Percentiles rank a stretch among this genome's conserved stretches.
These are phyloP conservation scores for Phytopythium oedochilum DNA, from an alignment of 352 stramenopile genomes.

Conservation along the genomic window DNA sequence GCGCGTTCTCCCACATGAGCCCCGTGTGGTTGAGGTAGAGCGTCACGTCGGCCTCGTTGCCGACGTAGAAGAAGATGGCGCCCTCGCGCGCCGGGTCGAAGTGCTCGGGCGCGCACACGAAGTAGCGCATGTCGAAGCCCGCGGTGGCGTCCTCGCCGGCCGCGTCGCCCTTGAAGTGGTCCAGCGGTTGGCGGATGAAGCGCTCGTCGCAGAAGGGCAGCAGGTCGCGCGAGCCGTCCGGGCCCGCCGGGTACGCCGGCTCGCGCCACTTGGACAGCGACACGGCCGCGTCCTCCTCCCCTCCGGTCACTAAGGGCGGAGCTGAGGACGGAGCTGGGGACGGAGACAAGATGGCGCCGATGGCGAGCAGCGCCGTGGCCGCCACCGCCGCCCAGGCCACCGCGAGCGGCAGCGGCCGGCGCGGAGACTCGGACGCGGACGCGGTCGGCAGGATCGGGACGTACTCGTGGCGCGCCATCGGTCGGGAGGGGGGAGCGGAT, in stretches of 20 bases:
- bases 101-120: constrained; percentile 50
- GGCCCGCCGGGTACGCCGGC: constrained; percentile 12
- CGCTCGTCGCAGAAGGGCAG: constrained; percentile 37
- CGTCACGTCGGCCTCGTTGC: constrained; percentile 65
- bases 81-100: constrained; percentile 29
- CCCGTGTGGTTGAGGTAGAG: constrained; percentile 67
- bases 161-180: constrained; percentile 37
- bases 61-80: constrained; percentile 68
- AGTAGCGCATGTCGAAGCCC: constrained; percentile 61
- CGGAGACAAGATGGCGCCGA: not conserved
- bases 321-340: not conserved
- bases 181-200: constrained; percentile 37
- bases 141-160: constrained; percentile 9
- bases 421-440: not conserved
- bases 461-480: constrained; percentile 11
- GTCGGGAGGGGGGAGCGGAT: constrained; percentile 2
- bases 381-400: constrained; percentile 18
- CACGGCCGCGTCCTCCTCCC: not conserved
- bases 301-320: too few species aligned
- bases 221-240: constrained; percentile 26
- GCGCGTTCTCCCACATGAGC: constrained; percentile 71
- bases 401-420: constrained; percentile 18
- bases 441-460: constrained; percentile 21
- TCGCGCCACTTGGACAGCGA: not conserved
- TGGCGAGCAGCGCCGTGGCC: constrained; percentile 8